Conservation (phyloP, 805 yeast genomes). For the Spathaspora sp. region DNA sequence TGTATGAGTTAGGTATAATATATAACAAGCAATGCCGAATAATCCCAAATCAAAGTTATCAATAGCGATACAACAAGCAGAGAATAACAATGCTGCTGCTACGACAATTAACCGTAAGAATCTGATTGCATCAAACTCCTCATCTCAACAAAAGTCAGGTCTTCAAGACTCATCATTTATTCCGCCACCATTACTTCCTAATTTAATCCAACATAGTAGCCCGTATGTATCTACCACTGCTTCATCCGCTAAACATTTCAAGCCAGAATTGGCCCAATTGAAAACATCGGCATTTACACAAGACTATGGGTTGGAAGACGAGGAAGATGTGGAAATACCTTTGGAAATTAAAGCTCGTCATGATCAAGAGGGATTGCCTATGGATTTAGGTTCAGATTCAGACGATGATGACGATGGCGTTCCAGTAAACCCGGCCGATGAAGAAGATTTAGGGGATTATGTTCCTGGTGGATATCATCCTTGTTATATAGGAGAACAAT, state of each 20-base stretch:
- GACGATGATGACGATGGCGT: slow-evolving; percentile 12
- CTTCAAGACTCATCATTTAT: neutral
- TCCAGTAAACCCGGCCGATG: slow-evolving; percentile 48
- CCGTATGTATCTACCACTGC: slow-evolving; percentile 30
- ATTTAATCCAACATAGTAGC: slow-evolving; percentile 20
- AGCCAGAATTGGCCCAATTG: slow-evolving; percentile 35
- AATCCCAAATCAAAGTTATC: slow-evolving; percentile 37
- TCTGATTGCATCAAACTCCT: slow-evolving; percentile 4
- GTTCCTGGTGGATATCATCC: slow-evolving; percentile 96
- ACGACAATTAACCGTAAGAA: neutral
- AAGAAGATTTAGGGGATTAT: slow-evolving; percentile 84
- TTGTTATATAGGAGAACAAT: slow-evolving; percentile 80
- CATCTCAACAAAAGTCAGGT: neutral
- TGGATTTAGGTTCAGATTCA: neutral
- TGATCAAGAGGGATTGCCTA: neutral
- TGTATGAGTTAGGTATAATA: no score
- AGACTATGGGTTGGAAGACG: slow-evolving; percentile 4
- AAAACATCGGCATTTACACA: slow-evolving; percentile 25
- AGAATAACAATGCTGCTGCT: slow-evolving; percentile 15
- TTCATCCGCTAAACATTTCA: slow-evolving; percentile 30
- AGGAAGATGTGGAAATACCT: slow-evolving; percentile 5
- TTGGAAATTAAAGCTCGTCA: slow-evolving; percentile 2
- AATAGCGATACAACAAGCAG: slow-evolving; percentile 43
- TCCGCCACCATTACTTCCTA: slow-evolving; percentile 17
- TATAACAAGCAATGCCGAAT: slow-evolving; percentile 49